Percentiles rank a stretch among this genome's conserved stretches.
Evolutionary conservation across 306 rosid genomes (phyloP).

Genomic region (Acacia confusa): DNA sequence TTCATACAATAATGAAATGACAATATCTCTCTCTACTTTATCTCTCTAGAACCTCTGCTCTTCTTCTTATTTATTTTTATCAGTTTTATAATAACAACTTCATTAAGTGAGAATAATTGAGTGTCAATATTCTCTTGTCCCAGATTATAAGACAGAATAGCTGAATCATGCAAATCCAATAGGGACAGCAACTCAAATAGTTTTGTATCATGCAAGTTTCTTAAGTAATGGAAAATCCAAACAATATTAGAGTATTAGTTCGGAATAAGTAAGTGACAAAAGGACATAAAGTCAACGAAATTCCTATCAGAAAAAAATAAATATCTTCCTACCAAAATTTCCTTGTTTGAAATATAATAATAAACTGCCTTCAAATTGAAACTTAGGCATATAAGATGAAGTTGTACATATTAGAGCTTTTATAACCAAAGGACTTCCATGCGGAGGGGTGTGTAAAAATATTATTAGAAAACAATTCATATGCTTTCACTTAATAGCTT

Average conservation of each 20-base stretch:
- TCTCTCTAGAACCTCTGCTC: no score
- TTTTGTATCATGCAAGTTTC: neutral
- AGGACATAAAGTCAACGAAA: neutral
- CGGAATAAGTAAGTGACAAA: neutral
- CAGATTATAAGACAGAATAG: neutral
- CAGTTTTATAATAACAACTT: no score
- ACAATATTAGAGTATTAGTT: neutral
- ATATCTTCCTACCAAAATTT: neutral
- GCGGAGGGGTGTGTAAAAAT: neutral
- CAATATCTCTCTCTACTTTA: no score
- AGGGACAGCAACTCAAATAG: neutral
- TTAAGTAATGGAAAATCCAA: neutral
- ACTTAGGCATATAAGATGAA: neutral
- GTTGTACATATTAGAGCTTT: neutral
- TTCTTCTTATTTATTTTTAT: no score
- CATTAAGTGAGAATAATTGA: neutral
- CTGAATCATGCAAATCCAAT: neutral
- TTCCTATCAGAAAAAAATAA: neutral
- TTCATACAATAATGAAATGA: no score
- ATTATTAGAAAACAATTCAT: neutral
- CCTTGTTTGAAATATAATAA: neutral
- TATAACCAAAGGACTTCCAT: neutral
- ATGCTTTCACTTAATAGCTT: neutral
- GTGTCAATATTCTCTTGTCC: neutral
- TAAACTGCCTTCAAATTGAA: neutral